A percentile compares a stretch with the other conserved stretches of the same genome.
Conservation (phyloP, 352 stramenopile species). For the Phytophthora brassicae region DNA sequence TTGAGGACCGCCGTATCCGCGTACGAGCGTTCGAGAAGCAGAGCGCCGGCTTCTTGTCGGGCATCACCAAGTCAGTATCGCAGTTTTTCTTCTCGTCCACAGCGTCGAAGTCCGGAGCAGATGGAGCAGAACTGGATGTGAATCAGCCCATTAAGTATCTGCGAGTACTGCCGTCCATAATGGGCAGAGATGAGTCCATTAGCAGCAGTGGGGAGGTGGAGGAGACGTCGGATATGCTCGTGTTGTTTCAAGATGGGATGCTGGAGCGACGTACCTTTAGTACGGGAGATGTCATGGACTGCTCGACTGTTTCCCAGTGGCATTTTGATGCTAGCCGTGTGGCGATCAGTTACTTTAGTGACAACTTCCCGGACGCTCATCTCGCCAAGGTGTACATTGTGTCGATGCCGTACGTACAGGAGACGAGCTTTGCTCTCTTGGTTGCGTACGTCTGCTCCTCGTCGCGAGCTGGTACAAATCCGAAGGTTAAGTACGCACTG, state of each 20-base stretch:
- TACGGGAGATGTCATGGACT: slow-evolving; percentile 65
- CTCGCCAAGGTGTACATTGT: slow-evolving; percentile 66
- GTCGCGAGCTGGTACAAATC: slow-evolving; percentile 31
- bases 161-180: slow-evolving; percentile 41
- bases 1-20: slow-evolving; percentile 79
- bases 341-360: slow-evolving; percentile 72
- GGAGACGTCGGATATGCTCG: slow-evolving; percentile 56
- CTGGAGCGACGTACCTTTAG: slow-evolving; percentile 76
- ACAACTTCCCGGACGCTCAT: slow-evolving; percentile 59
- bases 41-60: slow-evolving; percentile 62
- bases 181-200: slow-evolving; percentile 17
- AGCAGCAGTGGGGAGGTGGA: slow-evolving; percentile 32
- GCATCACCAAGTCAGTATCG: slow-evolving; percentile 71
- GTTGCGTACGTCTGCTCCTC: slow-evolving; percentile 72
- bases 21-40: slow-evolving; percentile 75
- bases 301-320: slow-evolving; percentile 50
- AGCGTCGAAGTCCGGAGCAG: slow-evolving; percentile 30
- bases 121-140: slow-evolving; percentile 40
- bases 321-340: slow-evolving; percentile 63
- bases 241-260: slow-evolving; percentile 68
- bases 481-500: slow-evolving; percentile 66
- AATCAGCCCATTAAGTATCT: slow-evolving; percentile 59
- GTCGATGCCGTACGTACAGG: slow-evolving; percentile 64
- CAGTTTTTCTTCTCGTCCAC: slow-evolving; percentile 75
- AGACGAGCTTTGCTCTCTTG: slow-evolving; percentile 57